These are phyloP conservation scores for Aquanectria penicillioides DNA, from an alignment of 2,329 filamentous ascomycete genomes.

Conservation along the genomic window DNA sequence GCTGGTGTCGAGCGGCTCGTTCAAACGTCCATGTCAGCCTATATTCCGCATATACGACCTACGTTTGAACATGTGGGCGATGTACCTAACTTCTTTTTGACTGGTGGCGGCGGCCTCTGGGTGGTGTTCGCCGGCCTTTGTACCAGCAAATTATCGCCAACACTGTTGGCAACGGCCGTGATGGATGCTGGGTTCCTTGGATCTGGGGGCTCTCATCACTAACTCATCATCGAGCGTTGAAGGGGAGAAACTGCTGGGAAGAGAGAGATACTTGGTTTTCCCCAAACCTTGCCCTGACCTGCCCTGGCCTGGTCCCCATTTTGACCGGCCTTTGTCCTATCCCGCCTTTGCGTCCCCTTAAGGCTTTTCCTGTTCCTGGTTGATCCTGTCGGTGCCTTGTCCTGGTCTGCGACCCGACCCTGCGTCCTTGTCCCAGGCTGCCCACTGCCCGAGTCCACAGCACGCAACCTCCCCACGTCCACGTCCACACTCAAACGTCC, in stretches of 20 bases:
- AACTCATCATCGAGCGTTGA: background rate
- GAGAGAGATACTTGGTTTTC: constrained; percentile 3
- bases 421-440: constrained; percentile 26
- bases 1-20: background rate
- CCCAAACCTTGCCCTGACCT: constrained; percentile 23
- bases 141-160: too few species aligned
- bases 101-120: too few species aligned
- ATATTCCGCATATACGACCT: too few species aligned
- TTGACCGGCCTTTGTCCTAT: constrained; percentile 14
- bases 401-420: constrained; percentile 37
- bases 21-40: background rate
- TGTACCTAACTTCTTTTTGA: too few species aligned
- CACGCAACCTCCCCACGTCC: constrained; percentile 18
- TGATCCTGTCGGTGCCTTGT: constrained; percentile 24
- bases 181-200: background rate
- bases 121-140: too few species aligned
- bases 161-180: too few species aligned
- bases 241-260: too few species aligned
- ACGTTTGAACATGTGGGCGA: too few species aligned
- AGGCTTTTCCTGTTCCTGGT: constrained; percentile 20
- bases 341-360: constrained; percentile 6
- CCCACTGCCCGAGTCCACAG: constrained; percentile 32
- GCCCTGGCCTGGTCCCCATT: constrained; percentile 14
- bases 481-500: constrained; percentile 30
- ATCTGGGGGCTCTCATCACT: background rate